Percentiles rank a stretch among this genome's conserved stretches.
Conservation (phyloP, 345 rosid species). For the Litchi chinensis region DNA sequence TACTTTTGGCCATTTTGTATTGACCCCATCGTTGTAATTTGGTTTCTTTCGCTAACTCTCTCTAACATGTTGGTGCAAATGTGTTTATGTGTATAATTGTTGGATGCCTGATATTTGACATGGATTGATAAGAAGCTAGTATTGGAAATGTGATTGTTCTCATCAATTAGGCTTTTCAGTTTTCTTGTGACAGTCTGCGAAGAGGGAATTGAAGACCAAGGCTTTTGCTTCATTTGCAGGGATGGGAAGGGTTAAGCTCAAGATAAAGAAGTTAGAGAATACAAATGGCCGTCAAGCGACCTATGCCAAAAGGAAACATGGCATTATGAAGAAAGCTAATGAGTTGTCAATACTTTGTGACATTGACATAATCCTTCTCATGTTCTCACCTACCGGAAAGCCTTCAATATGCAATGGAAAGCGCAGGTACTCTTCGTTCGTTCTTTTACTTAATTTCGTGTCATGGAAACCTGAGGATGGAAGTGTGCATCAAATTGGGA, state of each 20-base stretch:
- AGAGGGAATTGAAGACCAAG: not conserved
- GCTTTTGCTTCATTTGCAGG: slow-evolving; percentile 36
- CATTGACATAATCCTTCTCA: slow-evolving; percentile 68
- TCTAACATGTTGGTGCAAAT: not conserved
- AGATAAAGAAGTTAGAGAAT: slow-evolving; percentile 70
- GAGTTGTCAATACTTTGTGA: slow-evolving; percentile 77
- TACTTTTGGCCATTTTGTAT: not conserved
- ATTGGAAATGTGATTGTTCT: not conserved
- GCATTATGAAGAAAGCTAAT: slow-evolving; percentile 76
- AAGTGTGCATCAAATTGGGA: not conserved
- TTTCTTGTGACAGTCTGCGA: not conserved
- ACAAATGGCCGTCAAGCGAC: slow-evolving; percentile 71
- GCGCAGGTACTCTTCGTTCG: slow-evolving; percentile 44
- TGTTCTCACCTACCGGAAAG: slow-evolving; percentile 78
- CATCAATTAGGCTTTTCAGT: not conserved
- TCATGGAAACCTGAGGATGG: not conserved
- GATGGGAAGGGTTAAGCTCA: slow-evolving; percentile 85
- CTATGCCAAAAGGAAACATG: slow-evolving; percentile 70
- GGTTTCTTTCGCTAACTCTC: not conserved
- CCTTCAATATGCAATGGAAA: slow-evolving; percentile 61
- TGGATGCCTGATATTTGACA: not conserved
- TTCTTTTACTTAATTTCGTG: not conserved
- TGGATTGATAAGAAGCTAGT: not conserved
- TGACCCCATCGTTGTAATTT: not conserved
- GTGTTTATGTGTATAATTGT: not conserved